Evolutionary conservation across 768 basidiomycete genomes (phyloP), one percentile per base, ranked within the genome.

Genomic region (Rickenella mellea): DNA sequence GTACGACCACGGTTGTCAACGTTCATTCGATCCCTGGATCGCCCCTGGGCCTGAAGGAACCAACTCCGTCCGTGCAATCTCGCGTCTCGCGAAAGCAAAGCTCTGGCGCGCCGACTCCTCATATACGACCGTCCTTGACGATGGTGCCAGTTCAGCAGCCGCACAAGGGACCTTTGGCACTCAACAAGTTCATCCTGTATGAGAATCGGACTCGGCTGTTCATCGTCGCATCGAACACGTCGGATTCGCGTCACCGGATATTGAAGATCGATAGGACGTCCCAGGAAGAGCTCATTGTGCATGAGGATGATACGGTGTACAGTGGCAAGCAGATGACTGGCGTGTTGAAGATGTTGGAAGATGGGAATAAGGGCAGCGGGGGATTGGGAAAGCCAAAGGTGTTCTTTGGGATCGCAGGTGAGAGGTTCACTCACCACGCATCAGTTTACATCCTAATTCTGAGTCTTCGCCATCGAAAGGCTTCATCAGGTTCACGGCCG

Each of bases 311-410:
- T 29, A 80, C 80, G 0, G 77, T 88, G 19, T 99, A 99, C 60
- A 86, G 75, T 39, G 81, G 83, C 20, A 83, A 80, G 56, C 84
- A 98, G 62, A 87, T 96, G 79, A 86, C 76, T 39, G 78, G 80
- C 26, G 78, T 98, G 69, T 68, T 97, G 49, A 87, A 85, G 63
- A 96, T 94, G 89, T 70, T 98, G 7, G 90, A 93, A 46, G 91
- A 96, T 52, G 94, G 93, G 19, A 99, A 96, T 61, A 84, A 80
- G 60, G 73, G 71, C 1, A 82, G 81, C 3, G 94, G 93, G 5
- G 91, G 93, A 6, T 63, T 99, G 47, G 88, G 82, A 12, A 91
- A 70, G 61, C 79, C 74, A 5, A 79, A 70, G 50, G 70, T 76
- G 37, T 87, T 87, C 59, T 94, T 86, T 64, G 87, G 86, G 1